phyloP scores from a whole-genome alignment of 306 rosid genomes.

The Prunus mongolica region DNA sequence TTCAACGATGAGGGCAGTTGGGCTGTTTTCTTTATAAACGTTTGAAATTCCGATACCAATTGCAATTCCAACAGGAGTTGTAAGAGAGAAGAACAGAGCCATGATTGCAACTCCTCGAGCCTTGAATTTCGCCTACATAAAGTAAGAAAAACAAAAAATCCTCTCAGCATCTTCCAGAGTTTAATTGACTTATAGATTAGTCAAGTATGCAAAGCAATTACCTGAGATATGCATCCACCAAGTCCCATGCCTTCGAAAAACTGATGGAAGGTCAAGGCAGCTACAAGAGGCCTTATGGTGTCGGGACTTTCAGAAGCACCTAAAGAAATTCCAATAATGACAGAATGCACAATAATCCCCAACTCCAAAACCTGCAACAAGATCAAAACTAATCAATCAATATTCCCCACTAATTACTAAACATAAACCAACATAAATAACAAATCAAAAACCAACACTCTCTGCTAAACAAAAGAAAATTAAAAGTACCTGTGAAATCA shows the following conservation, averaged over 20 bases:
- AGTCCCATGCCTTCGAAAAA: conserved; percentile 93
- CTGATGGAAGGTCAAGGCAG: conserved; percentile 76
- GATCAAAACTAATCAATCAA: background rate
- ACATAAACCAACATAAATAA: background rate
- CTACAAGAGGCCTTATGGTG: conserved; percentile 61
- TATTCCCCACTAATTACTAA: background rate
- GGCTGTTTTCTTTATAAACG: conserved; percentile 39
- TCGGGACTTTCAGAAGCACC: conserved; percentile 71
- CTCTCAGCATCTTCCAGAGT: background rate
- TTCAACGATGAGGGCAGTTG: conserved; percentile 45
- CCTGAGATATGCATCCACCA: conserved; percentile 85
- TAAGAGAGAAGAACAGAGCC: conserved; percentile 51
- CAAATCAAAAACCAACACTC: background rate
- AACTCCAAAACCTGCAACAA: conserved; percentile 59
- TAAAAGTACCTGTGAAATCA: conserved; percentile 55
- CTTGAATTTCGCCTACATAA: conserved; percentile 44
- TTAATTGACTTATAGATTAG: background rate
- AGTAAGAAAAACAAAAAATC: background rate
- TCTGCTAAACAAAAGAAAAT: too few species aligned
- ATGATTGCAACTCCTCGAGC: conserved; percentile 14
- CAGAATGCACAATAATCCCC: conserved; percentile 83
- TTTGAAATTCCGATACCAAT: conserved; percentile 45
- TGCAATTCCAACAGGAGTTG: conserved; percentile 55
- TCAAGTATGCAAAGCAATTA: background rate
- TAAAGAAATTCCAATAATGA: conserved; percentile 70